Evolutionary conservation across 768 basidiomycete genomes (phyloP), one percentile per base, ranked within the genome.

Genomic region (Macrolepiota fuliginosa): DNA sequence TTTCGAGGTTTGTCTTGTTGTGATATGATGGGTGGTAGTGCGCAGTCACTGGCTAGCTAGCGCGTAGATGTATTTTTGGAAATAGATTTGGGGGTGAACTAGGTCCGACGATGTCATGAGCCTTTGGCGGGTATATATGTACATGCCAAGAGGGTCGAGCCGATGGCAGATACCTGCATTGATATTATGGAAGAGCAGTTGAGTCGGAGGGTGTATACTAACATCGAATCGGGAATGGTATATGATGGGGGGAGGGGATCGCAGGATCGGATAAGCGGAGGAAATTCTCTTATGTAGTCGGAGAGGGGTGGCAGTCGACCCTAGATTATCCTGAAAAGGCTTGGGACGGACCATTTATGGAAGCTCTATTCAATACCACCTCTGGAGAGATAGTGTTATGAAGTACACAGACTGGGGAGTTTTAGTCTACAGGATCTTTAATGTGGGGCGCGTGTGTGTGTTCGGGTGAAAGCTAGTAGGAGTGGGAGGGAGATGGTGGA

Each of bases 311-410:
- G 5, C 42, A 45, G 39, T 10, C 25, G 54, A 57, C 56, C 56
- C 56, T 57, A 17, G 19, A 12, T 46, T 47, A 57, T 11, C 56
- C 56, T 46, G 56, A 57, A 57, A 57, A 57, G 56, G 56, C 56
- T 47, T 13, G 13, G 2, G n/a, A 35, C 1, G 46, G 6, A 47
- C 56, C 56, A 57, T 57, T 57, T 57, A 57, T 57, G 45, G 56
- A 47, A 54, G 10, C 22, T 42, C 54, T 55, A 55, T 55, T 55
- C 39, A 55, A 10, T n/a, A 22, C 10, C 24, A 24, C 10, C 39
- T 29, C 22, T 27, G 1, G 19, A 15, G 11, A 49, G 25, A 32
- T 27, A 25, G 19, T 13, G 9, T 13, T 24, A 22, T 27, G 47
- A 12, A 49, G 19, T 24, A 49, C 19, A 25, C 19, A 49, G 47